phyloP scores from a whole-genome alignment of 768 basidiomycete genomes.

The Agrocybe praecox region DNA sequence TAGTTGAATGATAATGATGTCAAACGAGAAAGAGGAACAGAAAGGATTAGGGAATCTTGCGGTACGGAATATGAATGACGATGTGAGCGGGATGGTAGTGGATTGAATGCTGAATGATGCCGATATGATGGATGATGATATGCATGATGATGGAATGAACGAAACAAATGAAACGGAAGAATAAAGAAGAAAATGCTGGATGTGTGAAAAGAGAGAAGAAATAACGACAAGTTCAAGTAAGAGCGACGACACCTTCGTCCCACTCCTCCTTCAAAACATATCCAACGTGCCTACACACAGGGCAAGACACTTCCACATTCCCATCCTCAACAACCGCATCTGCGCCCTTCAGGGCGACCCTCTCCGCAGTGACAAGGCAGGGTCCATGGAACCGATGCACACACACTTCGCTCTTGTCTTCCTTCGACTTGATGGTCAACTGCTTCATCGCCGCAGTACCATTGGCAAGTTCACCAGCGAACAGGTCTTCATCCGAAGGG shows the following conservation, averaged over 20 bases:
- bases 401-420: constrained; percentile 44
- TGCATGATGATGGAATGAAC: constrained; percentile 4
- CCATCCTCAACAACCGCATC: constrained; percentile 40
- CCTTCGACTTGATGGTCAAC: constrained; percentile 35
- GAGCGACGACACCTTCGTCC: constrained; percentile 45
- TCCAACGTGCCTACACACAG: constrained; percentile 70
- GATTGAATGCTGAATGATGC: too few relatives aligned
- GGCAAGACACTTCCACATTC: constrained; percentile 70
- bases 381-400: constrained; percentile 70
- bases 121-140: background rate
- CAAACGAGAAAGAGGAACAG: too few relatives aligned
- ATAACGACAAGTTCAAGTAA: constrained; percentile 10
- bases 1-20: background rate
- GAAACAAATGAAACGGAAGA: background rate
- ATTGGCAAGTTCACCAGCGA: constrained; percentile 32
- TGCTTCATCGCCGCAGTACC: constrained; percentile 33
- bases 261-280: constrained; percentile 62
- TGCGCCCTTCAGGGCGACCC: constrained; percentile 63
- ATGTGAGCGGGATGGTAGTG: too few relatives aligned
- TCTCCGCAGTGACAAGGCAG: constrained; percentile 72
- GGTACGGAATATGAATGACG: too few relatives aligned
- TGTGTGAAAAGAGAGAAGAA: background rate
- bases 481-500: constrained; percentile 73
- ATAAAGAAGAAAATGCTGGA: background rate
- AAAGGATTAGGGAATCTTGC: too few relatives aligned